Percentiles rank a stretch among this genome's conserved stretches.
These are phyloP conservation scores for Trametes cubensis DNA, from an alignment of 768 basidiomycete genomes.

Conservation along the genomic window DNA sequence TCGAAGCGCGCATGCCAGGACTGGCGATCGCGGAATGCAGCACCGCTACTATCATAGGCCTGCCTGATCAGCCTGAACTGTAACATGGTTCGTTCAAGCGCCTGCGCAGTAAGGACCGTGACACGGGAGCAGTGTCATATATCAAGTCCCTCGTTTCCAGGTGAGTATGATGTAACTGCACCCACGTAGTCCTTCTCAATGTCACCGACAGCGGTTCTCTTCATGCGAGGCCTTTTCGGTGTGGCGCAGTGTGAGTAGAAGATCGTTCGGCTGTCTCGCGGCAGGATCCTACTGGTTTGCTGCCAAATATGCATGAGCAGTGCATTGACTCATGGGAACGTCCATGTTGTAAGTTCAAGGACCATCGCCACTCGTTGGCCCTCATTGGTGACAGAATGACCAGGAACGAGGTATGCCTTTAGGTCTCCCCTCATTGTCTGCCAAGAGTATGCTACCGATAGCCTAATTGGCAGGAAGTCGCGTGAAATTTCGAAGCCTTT, in stretches of 20 bases:
- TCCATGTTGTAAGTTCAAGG: background rate
- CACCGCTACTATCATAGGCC: too few species aligned
- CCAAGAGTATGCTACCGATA: slow-evolving; percentile 2
- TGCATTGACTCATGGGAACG: background rate
- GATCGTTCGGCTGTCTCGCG: background rate
- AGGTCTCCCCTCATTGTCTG: background rate
- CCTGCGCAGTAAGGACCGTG: too few species aligned
- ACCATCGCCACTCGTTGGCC: background rate
- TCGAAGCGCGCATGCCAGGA: too few species aligned
- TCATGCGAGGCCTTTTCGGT: background rate
- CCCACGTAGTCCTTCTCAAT: background rate
- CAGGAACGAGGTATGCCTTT: background rate
- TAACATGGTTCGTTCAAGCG: too few species aligned
- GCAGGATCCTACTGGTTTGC: background rate
- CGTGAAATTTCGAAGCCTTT: too few species aligned
- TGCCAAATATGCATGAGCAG: background rate
- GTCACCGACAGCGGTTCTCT: background rate
- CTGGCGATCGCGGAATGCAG: too few species aligned
- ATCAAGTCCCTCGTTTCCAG: background rate
- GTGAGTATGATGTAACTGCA: slow-evolving; percentile 7
- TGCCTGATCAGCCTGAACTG: too few species aligned
- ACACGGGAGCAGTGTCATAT: too few species aligned
- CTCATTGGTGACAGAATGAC: background rate
- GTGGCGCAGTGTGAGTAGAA: background rate
- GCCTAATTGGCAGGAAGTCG: background rate